These are phyloP conservation scores for Penicillium flavigenum DNA, from an alignment of 495 filamentous ascomycete genomes.

Conservation along the genomic window DNA sequence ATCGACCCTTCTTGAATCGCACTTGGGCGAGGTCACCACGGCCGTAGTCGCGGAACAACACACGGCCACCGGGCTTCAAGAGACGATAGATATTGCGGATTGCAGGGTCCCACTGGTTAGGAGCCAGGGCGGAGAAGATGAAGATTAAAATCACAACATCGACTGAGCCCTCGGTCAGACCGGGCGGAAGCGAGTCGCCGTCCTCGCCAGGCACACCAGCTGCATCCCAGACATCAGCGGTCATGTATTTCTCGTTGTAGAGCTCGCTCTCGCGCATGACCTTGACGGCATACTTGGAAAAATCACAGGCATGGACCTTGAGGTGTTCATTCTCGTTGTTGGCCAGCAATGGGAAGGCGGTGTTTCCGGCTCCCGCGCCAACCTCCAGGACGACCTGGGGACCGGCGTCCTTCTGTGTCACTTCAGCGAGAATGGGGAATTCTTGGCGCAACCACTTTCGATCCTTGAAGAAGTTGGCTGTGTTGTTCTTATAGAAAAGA, in stretches of 20 bases:
- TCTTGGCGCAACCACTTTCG: slow-evolving; percentile 95
- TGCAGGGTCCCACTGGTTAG: slow-evolving; percentile 78
- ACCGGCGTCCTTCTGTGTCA: slow-evolving; percentile 63
- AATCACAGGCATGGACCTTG: slow-evolving; percentile 88
- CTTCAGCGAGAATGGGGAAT: slow-evolving; percentile 75
- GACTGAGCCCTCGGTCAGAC: slow-evolving; percentile 69
- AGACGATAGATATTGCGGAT: slow-evolving; percentile 76
- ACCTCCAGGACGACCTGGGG: slow-evolving; percentile 75
- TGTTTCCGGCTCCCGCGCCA: slow-evolving; percentile 94
- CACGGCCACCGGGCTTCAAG: slow-evolving; percentile 83
- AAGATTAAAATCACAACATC: slow-evolving; percentile 94
- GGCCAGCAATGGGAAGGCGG: slow-evolving; percentile 82
- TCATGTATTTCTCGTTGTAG: slow-evolving; percentile 63
- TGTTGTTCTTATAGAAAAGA: slow-evolving; percentile 93
- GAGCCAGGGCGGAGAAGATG: slow-evolving; percentile 89
- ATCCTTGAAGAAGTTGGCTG: slow-evolving; percentile 96
- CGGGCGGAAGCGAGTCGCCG: slow-evolving; percentile 61
- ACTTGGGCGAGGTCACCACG: slow-evolving; percentile 95
- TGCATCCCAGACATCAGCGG: slow-evolving; percentile 92
- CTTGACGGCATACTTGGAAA: slow-evolving; percentile 85
- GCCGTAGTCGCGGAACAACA: slow-evolving; percentile 94
- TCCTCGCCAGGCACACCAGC: slow-evolving; percentile 50
- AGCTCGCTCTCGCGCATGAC: slow-evolving; percentile 73
- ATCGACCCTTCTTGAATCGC: slow-evolving; percentile 89
- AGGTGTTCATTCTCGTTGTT: slow-evolving; percentile 78